Evolutionary conservation across 23 red algal genomes (phyloP).

Genomic region (Gracilaria domingensis): DNA sequence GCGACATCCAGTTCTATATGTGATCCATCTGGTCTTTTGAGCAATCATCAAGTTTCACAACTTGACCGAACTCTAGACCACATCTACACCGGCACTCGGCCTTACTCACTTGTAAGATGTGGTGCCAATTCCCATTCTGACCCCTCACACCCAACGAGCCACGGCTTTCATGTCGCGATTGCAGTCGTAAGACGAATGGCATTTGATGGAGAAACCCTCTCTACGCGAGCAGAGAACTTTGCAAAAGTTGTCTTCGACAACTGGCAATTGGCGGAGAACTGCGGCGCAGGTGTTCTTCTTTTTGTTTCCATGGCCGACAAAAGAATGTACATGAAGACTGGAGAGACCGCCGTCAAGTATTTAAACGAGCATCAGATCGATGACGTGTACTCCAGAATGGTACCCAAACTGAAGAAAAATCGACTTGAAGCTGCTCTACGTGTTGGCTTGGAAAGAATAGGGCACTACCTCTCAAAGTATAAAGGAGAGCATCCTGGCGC

Average conservation of each 20-base stretch:
- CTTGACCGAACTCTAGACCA: constrained; percentile 31
- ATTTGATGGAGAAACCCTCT: constrained; percentile 36
- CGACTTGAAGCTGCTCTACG: constrained; percentile 9
- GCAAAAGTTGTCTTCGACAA: constrained; percentile 21
- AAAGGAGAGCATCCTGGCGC: constrained; percentile 17
- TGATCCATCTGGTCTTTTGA: constrained; percentile 55
- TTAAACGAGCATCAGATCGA: constrained; percentile 56
- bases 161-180: constrained; percentile 53
- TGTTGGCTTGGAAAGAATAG: constrained; percentile 20
- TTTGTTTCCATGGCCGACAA: constrained; percentile 54
- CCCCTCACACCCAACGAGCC: not conserved
- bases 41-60: constrained; percentile 2
- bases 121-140: not conserved
- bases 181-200: constrained; percentile 56
- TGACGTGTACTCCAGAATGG: constrained; percentile 53
- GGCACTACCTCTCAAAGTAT: constrained; percentile 8
- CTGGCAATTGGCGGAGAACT: constrained; percentile 30
- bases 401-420: constrained; percentile 24
- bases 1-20: constrained; percentile 15
- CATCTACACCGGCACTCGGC: constrained; percentile 19
- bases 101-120: constrained; percentile 44
- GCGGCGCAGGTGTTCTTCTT: constrained; percentile 44
- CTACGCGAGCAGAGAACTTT: constrained; percentile 44
- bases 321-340: constrained; percentile 55
- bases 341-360: constrained; percentile 23